Base-by-base conservation (phyloP, 2,329 filamentous ascomycete species). In the Xylariaceae sp. region DNA sequence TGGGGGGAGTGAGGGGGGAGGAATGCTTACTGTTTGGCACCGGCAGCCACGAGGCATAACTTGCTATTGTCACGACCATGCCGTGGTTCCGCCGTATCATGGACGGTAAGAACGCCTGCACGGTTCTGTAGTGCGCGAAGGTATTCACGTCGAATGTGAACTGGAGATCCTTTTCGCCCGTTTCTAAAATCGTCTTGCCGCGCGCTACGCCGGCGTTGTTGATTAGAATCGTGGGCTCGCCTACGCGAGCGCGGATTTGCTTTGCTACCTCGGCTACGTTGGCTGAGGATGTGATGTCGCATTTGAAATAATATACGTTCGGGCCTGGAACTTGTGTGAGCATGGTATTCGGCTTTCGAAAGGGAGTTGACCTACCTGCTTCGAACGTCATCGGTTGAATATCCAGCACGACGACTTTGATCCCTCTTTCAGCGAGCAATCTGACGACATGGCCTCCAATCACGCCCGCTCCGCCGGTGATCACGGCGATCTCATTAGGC, bases 401-500 rank as follows among this genome's bases (percentile, higher is more conserved):
- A 74, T 93, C 89, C 42, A 92, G 71, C 1, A 92, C 85, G 0
- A 86, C 86, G 39, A 92, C 86, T 64, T 83, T 88, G 65, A 89
- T 78, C 1, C 82, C 83, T 61, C 75, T 77, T 70, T 86, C 82
- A 0, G 84, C 85, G n/a, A 94, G 77, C 56, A 87, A 72, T 64
- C 80, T 78, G 11, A 88, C 88, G 2, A 90, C 79, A 44, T 81
- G 75, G 17, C 81, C 83, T 11, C 89, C 89, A 68, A 93, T 91
- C 0, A 89, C 89, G 58, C 84, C 83, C 48, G 86, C 85, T 6
- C 89, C 89, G 6, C 90, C 89, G 0, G 89, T 92, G 17, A 92
- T 80, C 49, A 92, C 76, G 2, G 89, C 85, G 54, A 92, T 79
- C 74, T 92, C 88, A 55, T 79, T 80, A 18, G 78, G 74, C 87